Percentiles rank a stretch among this genome's conserved stretches.
Conservation (phyloP, 1,284 basidiomycete species). For the Moesziomyces parantarcticus region DNA sequence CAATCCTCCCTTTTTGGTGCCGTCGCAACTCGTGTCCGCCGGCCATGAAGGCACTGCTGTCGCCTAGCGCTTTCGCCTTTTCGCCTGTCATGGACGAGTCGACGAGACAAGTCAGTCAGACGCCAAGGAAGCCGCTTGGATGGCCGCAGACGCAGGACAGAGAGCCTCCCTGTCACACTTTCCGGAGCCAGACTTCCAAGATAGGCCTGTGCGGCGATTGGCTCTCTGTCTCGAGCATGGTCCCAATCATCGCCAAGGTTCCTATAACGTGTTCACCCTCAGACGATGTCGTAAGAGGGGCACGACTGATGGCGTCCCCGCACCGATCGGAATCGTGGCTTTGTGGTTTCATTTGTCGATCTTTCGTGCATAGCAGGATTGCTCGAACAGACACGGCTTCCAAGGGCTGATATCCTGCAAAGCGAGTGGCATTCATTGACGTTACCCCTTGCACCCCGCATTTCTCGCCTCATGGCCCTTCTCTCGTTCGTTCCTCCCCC, state of each 20-base stretch:
- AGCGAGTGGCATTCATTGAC: conserved; percentile 40
- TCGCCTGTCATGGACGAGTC: not conserved
- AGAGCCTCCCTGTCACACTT: not conserved
- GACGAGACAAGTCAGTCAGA: not conserved
- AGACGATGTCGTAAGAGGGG: not conserved
- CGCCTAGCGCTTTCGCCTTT: not conserved
- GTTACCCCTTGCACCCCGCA: conserved; percentile 48
- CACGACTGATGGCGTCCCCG: not conserved
- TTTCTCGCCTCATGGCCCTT: conserved; percentile 24
- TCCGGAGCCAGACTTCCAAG: no score
- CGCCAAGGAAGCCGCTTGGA: not conserved
- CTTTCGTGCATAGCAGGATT: not conserved
- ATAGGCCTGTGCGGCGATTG: no score
- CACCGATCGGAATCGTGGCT: not conserved
- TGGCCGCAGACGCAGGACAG: not conserved
- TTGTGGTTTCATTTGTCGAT: conserved; percentile 6
- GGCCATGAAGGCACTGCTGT: not conserved
- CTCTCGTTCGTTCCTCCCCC: conserved; percentile 9
- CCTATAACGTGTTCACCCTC: no score
- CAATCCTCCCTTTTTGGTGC: not conserved
- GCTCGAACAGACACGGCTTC: not conserved
- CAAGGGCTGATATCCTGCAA: conserved; percentile 4
- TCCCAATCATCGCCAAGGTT: not conserved
- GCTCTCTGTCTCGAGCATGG: not conserved
- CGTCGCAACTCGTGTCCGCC: not conserved